These are phyloP conservation scores for Xylaria arbuscula DNA, from an alignment of 2,329 filamentous ascomycete species.

Conservation along the genomic window DNA sequence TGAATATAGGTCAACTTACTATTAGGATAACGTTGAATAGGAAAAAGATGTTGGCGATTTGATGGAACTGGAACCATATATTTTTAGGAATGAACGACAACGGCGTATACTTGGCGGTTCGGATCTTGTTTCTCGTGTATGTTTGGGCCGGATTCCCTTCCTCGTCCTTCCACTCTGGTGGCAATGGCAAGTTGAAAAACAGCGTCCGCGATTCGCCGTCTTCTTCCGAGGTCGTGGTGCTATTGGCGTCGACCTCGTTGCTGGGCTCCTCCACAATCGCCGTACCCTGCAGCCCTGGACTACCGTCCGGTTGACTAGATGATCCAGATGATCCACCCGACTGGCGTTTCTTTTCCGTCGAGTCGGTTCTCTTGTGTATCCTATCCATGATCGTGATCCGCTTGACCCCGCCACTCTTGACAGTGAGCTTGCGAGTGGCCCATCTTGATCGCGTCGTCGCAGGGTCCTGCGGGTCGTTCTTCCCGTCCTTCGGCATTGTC, in stretches of 20 bases:
- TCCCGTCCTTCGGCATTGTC: slow-evolving; percentile 53
- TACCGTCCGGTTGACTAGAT: slow-evolving; percentile 44
- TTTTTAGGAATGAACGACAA: slow-evolving; percentile 97
- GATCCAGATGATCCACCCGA: slow-evolving; percentile 50
- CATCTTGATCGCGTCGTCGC: slow-evolving; percentile 87
- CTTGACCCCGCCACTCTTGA: slow-evolving; percentile 80
- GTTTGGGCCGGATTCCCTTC: slow-evolving; percentile 77
- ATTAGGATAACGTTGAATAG: slow-evolving; percentile 93
- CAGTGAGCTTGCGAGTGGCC: slow-evolving; percentile 90
- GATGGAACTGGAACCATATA: slow-evolving; percentile 97
- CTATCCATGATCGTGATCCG: slow-evolving; percentile 84
- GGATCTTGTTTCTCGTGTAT: slow-evolving; percentile 93
- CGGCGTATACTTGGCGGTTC: slow-evolving; percentile 97
- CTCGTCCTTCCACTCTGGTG: slow-evolving; percentile 79
- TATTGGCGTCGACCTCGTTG: slow-evolving; percentile 53
- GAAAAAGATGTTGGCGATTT: slow-evolving; percentile 98
- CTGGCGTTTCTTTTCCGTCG: slow-evolving; percentile 76
- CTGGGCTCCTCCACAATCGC: slow-evolving; percentile 49
- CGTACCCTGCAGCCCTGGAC: slow-evolving; percentile 48
- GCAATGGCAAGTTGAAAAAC: slow-evolving; percentile 88
- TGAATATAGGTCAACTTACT: slow-evolving; percentile 68
- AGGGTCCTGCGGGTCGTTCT: slow-evolving; percentile 52
- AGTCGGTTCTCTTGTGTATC: slow-evolving; percentile 69
- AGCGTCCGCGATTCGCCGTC: slow-evolving; percentile 66
- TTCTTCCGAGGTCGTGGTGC: slow-evolving; percentile 53